Evolutionary conservation across 148 eudicot genomes (phyloP), one percentile per base, ranked within the genome.

Genomic region (Silene latifolia): DNA sequence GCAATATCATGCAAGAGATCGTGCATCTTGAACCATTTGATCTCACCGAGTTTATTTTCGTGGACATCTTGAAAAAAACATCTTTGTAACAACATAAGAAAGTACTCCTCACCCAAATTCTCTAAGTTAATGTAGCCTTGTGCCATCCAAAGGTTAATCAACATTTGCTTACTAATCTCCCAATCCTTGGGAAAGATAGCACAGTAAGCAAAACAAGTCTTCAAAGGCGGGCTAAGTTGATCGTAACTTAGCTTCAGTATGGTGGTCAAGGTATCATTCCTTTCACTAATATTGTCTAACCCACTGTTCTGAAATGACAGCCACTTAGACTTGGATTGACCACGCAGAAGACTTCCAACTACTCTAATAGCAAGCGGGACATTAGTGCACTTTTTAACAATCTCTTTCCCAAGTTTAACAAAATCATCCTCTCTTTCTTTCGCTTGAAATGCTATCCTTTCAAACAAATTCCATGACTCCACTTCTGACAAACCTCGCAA

Each of bases 61-160:
- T 51, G 25, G 13, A 58, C 59, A 17, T 67, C 76, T 9, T 72
- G 76, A 20, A 78, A 63, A 17, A 78, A 78, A 32, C 74, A 78
- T 32, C 80, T 72, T 6, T 42, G 67, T 24, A 78, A n/a, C 70
- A 78, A 24, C 10, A 48, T 72, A 21, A 54, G 8, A 29, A 78
- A 57, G 67, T 64, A 72, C 1, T 59, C 57, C 18, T 72, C 66
- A 10, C 65, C 80, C 17, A 53, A 11, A 21, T 15, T 76, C 44
- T 78, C 76, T 42, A 72, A 15, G 3, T 46, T 74, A 0, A 54
- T 23, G 47, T 62, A 67, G n/a, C 76, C 58, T 56, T 54, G 72
- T 35, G 80, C 80, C 24, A 78, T 72, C 80, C 80, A 78, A 54
- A 66, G 66, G 18, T 23, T 13, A 46, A 78, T 63, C 65, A 78